phyloP scores from a whole-genome alignment of 306 rosid species.

The Phaseolus lunatus region DNA sequence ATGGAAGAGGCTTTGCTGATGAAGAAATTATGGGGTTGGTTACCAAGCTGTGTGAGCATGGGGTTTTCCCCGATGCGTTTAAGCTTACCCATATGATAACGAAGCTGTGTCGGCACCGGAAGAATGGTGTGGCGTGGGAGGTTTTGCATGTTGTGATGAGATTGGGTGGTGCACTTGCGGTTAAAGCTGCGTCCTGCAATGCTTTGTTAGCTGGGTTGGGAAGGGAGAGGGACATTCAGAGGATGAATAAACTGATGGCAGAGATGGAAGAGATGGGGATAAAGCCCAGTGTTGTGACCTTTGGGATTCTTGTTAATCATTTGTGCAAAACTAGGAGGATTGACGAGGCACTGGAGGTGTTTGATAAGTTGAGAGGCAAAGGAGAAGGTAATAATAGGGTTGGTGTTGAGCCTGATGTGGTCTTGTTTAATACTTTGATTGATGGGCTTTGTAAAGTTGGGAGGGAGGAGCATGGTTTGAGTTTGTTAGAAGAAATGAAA shows the following conservation, averaged over 20 bases:
- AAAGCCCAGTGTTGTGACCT: conserved; percentile 64
- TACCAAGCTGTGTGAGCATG: conserved; percentile 49
- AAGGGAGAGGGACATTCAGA: conserved; percentile 50
- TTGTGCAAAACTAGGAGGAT: conserved; percentile 79
- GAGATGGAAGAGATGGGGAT: conserved; percentile 74
- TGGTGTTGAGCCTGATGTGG: conserved; percentile 64
- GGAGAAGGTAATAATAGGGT: conserved; percentile 41
- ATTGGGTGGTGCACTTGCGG: conserved; percentile 58
- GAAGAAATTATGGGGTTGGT: conserved; percentile 63
- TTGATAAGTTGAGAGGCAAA: conserved; percentile 61
- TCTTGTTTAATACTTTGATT: conserved; percentile 71
- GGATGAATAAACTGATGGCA: conserved; percentile 67
- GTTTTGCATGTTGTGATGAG: conserved; percentile 60
- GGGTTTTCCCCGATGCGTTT: conserved; percentile 58
- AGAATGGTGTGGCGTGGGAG: conserved; percentile 65
- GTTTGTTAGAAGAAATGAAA: conserved; percentile 74
- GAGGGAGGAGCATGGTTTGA: conserved; percentile 76
- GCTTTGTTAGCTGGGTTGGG: conserved; percentile 72
- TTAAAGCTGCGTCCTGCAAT: conserved; percentile 70
- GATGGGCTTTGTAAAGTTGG: conserved; percentile 90
- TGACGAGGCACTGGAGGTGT: conserved; percentile 67
- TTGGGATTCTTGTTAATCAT: conserved; percentile 66
- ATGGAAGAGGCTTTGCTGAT: conserved; percentile 51
- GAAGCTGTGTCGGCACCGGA: conserved; percentile 61
- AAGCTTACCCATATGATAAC: conserved; percentile 65